A percentile compares a stretch with the other conserved stretches of the same genome.
Evolutionary conservation across 345 rosid species (phyloP).

Genomic region (Eucalyptus sp.): DNA sequence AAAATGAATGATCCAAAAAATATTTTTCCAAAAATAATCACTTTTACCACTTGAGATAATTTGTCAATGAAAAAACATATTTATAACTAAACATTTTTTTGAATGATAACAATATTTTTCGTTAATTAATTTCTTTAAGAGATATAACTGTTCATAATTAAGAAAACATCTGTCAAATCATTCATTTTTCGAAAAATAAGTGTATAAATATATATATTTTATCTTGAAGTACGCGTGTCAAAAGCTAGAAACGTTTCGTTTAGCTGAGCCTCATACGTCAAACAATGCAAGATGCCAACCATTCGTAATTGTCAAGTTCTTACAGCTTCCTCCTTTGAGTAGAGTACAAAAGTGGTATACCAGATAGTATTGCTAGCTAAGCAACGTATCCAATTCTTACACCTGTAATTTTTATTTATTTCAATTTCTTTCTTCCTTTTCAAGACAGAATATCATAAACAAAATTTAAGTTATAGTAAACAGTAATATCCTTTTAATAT

Average conservation of each 20-base stretch:
- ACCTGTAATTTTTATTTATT: neutral
- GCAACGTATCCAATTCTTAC: neutral
- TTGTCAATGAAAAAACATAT: accelerated
- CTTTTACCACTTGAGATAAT: accelerated
- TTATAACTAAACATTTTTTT: accelerated
- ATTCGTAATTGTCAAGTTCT: neutral
- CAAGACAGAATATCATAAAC: neutral
- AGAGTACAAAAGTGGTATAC: neutral
- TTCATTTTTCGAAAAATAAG: accelerated
- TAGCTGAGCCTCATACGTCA: neutral
- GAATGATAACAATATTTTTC: accelerated
- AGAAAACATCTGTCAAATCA: too few species aligned
- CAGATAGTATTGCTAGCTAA: neutral
- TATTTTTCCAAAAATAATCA: accelerated
- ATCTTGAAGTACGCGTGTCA: neutral
- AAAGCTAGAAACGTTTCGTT: neutral
- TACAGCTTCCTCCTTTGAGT: neutral
- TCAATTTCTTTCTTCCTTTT: neutral
- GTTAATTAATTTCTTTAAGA: accelerated
- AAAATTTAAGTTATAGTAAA: neutral
- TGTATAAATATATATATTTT: accelerated
- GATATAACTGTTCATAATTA: too few species aligned
- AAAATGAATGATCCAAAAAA: neutral
- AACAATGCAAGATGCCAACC: neutral
- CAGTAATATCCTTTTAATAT: neutral